A percentile compares a stretch with the other conserved stretches of the same genome.
Evolutionary conservation across 352 stramenopile species (phyloP).

Genomic region (Phytophthora agathidicida): DNA sequence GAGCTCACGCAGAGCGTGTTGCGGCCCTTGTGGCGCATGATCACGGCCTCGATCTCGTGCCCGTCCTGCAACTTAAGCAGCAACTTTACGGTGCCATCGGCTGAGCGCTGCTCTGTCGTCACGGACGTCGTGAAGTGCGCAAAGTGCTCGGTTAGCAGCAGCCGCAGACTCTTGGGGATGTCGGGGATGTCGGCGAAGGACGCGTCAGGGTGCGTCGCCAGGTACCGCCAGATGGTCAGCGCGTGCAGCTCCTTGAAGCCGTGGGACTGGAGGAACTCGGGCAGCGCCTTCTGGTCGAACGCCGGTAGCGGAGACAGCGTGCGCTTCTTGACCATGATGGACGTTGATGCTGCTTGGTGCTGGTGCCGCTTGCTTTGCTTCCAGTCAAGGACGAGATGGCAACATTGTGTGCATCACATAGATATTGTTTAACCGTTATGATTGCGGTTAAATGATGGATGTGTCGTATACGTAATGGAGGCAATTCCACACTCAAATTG

Average conservation of each 20-base stretch:
- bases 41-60: slow-evolving; percentile 95
- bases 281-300: slow-evolving; percentile 77
- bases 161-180: slow-evolving; percentile 63
- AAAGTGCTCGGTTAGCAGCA: slow-evolving; percentile 73
- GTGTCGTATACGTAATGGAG: too few relatives aligned
- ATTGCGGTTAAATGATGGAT: too few relatives aligned
- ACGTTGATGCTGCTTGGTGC: neutral
- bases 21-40: slow-evolving; percentile 96
- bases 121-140: slow-evolving; percentile 80
- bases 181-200: slow-evolving; percentile 66
- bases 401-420: neutral
- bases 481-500: too few relatives aligned
- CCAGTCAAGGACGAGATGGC: too few relatives aligned
- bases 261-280: slow-evolving; percentile 62
- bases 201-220: slow-evolving; percentile 64
- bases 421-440: too few relatives aligned
- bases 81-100: slow-evolving; percentile 92
- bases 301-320: slow-evolving; percentile 71
- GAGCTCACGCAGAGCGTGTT: slow-evolving; percentile 98
- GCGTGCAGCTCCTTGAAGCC: slow-evolving; percentile 81
- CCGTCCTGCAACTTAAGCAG: slow-evolving; percentile 90
- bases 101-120: slow-evolving; percentile 76
- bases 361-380: slow-evolving; percentile 6
- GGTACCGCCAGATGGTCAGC: slow-evolving; percentile 75
- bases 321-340: slow-evolving; percentile 85